Conservation (phyloP, 306 rosid species). For the Castanea sativa region DNA sequence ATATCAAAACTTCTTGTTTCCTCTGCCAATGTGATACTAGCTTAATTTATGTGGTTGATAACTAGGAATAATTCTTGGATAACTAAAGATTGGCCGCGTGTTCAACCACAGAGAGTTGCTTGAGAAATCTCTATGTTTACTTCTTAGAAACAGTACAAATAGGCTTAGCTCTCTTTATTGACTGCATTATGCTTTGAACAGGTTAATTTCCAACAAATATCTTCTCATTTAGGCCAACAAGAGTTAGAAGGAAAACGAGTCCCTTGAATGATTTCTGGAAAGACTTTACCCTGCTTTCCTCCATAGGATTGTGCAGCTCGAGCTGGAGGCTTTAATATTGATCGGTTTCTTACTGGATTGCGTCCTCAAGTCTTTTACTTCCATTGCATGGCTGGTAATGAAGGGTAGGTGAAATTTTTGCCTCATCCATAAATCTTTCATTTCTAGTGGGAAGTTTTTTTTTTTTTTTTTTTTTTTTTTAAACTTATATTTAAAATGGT, state of each 20-base stretch:
- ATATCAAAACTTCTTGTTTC: conserved; percentile 6
- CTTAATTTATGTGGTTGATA: neutral
- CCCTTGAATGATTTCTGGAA: conserved; percentile 97
- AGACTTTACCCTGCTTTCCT: conserved; percentile 88
- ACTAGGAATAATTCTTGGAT: neutral
- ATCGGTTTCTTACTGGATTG: conserved; percentile 94
- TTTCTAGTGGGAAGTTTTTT: too few species aligned
- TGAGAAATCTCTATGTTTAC: neutral
- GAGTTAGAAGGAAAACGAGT: conserved; percentile 94
- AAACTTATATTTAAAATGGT: too few species aligned
- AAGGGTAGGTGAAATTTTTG: conserved; percentile 60
- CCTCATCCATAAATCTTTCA: neutral
- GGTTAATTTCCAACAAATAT: conserved; percentile 96
- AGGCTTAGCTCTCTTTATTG: conserved; percentile 2
- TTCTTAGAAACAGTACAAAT: neutral
- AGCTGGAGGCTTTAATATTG: conserved; percentile 91
- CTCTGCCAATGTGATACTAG: conserved; percentile 12
- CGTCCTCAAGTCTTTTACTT: conserved; percentile 93
- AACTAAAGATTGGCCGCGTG: neutral
- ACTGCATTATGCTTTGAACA: conserved; percentile 37
- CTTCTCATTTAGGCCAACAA: conserved; percentile 95
- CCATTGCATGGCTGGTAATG: conserved; percentile 99
- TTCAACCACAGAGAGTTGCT: neutral
- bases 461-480: too few species aligned
- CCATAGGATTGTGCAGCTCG: conserved; percentile 96